Evolutionary conservation across 495 filamentous ascomycete genomes (phyloP).

Genomic region (Xanthoparmelia taractica): DNA sequence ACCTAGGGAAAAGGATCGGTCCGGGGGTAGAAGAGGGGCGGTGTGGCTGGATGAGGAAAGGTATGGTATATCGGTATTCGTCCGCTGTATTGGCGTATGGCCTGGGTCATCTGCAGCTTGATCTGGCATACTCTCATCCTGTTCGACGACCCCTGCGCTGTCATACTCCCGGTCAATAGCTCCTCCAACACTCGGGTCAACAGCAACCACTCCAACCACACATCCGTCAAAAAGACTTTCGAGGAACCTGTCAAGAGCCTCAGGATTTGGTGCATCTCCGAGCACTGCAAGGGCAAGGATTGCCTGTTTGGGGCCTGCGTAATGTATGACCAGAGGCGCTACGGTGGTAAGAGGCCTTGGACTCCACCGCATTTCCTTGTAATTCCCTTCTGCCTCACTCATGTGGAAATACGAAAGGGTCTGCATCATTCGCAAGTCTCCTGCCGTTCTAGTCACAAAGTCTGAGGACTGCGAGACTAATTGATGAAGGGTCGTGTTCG

Average conservation of each 20-base stretch:
- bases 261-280: constrained; percentile 41
- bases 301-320: constrained; percentile 43
- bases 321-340: constrained; percentile 49
- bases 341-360: constrained; percentile 39
- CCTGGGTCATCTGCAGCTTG: not conserved
- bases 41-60: constrained; percentile 37
- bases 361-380: constrained; percentile 39
- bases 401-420: constrained; percentile 71
- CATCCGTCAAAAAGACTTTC: constrained; percentile 48
- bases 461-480: constrained; percentile 54
- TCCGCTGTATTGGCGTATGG: constrained; percentile 28
- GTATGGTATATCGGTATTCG: constrained; percentile 35
- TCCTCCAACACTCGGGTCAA: constrained; percentile 19
- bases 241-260: constrained; percentile 31
- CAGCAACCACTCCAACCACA: constrained; percentile 48
- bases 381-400: constrained; percentile 29
- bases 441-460: constrained; percentile 54
- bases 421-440: constrained; percentile 69
- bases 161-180: not conserved
- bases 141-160: not conserved
- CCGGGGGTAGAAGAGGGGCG: constrained; percentile 38
- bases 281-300: constrained; percentile 47
- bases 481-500: constrained; percentile 34
- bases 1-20: constrained; percentile 40
- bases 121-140: not conserved